Evolutionary conservation across 2,329 filamentous ascomycete genomes (phyloP).

Genomic region (Xylariaceae sp.): DNA sequence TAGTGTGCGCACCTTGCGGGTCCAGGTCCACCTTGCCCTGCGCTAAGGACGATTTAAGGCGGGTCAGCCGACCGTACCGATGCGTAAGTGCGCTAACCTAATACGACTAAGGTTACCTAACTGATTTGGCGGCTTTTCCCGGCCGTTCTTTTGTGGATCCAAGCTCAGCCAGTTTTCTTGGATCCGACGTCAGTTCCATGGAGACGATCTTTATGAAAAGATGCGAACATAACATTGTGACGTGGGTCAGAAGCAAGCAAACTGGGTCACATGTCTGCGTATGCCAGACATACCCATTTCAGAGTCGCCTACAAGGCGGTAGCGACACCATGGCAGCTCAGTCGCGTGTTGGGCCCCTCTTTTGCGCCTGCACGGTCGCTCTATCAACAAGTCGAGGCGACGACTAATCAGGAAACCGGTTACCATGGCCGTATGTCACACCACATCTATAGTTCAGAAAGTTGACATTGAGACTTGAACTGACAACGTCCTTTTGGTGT

Average conservation of each 20-base stretch:
- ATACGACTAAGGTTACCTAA: too few relatives aligned
- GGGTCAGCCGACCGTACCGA: too few relatives aligned
- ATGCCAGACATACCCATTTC: slow-evolving; percentile 29
- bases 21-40: too few relatives aligned
- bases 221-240: slow-evolving; percentile 2
- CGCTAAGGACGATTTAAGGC: too few relatives aligned
- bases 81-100: too few relatives aligned
- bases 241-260: slow-evolving; percentile 4
- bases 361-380: slow-evolving; percentile 4
- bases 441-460: not conserved
- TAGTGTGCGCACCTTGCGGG: too few relatives aligned
- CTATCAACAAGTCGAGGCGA: slow-evolving; percentile 14
- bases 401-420: not conserved
- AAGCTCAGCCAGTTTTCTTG: too few relatives aligned
- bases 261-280: slow-evolving; percentile 32
- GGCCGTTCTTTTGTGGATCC: too few relatives aligned
- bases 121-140: too few relatives aligned
- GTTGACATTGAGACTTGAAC: not conserved
- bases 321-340: slow-evolving; percentile 22
- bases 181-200: too few relatives aligned
- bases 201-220: not conserved
- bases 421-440: slow-evolving; percentile 2
- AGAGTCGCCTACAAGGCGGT: slow-evolving; percentile 28
- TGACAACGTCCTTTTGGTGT: not conserved
- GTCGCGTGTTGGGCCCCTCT: not conserved